Conservation (phyloP, 148 eudicot species). For the Vaccinium darrowii region DNA sequence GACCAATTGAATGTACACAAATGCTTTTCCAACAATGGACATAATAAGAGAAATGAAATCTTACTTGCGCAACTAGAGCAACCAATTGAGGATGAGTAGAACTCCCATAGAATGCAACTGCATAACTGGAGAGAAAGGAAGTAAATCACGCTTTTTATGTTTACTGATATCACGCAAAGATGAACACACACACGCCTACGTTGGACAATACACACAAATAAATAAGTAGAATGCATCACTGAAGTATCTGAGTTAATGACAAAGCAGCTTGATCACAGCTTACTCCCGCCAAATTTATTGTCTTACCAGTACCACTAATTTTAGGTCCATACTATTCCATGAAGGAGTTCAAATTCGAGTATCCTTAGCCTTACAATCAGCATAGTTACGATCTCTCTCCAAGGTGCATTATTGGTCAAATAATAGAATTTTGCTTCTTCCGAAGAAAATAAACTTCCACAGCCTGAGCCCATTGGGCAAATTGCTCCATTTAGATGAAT, state of each 20-base stretch:
- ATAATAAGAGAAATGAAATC: slow-evolving; percentile 19
- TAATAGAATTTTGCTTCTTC: neutral
- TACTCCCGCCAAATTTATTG: neutral
- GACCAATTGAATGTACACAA: neutral
- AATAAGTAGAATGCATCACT: neutral
- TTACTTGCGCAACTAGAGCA: slow-evolving; percentile 91
- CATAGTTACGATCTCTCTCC: neutral
- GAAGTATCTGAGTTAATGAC: neutral
- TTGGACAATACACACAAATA: neutral
- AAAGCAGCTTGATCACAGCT: neutral
- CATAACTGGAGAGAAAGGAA: slow-evolving; percentile 51
- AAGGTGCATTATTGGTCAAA: neutral
- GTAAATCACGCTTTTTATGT: neutral
- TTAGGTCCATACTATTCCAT: neutral
- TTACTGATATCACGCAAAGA: neutral
- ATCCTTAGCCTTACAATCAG: neutral
- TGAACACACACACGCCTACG: too few relatives aligned
- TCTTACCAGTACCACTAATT: neutral
- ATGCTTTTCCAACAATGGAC: neutral
- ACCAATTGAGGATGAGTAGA: slow-evolving; percentile 76
- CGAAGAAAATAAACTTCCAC: neutral
- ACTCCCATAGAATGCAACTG: slow-evolving; percentile 78
- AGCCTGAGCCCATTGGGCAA: neutral
- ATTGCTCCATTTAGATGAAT: slow-evolving; percentile 1
- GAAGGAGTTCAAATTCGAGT: neutral